Percentiles rank a stretch among this genome's conserved stretches.
phyloP scores from a whole-genome alignment of 2,329 filamentous ascomycete genomes.

The Pyrenophora tritici-repentis region DNA sequence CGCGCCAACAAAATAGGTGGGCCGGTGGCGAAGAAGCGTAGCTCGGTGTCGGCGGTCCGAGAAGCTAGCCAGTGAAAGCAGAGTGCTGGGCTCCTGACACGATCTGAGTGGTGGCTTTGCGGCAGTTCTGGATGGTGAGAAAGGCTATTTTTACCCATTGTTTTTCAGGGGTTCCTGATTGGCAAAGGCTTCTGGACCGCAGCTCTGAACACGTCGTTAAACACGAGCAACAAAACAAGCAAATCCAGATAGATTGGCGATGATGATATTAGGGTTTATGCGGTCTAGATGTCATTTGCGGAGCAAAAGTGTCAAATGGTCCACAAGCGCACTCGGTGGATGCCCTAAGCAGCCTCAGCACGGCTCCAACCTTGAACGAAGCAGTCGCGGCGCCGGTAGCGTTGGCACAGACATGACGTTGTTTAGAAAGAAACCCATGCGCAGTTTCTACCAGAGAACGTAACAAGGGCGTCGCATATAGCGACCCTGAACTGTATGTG shows the following conservation, averaged over 20 bases:
- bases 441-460: neutral
- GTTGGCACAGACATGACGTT: conserved; percentile 2
- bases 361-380: neutral
- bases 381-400: too few species aligned
- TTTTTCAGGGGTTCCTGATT: too few species aligned
- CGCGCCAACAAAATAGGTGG: neutral
- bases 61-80: neutral
- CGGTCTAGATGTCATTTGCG: too few species aligned
- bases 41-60: neutral
- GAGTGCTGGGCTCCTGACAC: too few species aligned
- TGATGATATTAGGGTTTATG: too few species aligned
- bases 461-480: conserved; percentile 11
- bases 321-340: too few species aligned
- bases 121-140: neutral
- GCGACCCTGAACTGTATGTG: conserved; percentile 9
- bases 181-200: too few species aligned
- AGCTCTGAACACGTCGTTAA: neutral
- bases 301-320: too few species aligned
- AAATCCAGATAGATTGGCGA: too few species aligned
- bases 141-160: too few species aligned
- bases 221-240: too few species aligned
- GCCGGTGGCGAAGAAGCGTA: conserved; percentile 7
- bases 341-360: neutral
- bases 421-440: neutral
- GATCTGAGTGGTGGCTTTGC: too few species aligned